Percentiles rank a stretch among this genome's conserved stretches.
These are phyloP conservation scores for Cutaneotrichosporon mucoides DNA, from an alignment of 1,284 basidiomycete species.

Conservation along the genomic window DNA sequence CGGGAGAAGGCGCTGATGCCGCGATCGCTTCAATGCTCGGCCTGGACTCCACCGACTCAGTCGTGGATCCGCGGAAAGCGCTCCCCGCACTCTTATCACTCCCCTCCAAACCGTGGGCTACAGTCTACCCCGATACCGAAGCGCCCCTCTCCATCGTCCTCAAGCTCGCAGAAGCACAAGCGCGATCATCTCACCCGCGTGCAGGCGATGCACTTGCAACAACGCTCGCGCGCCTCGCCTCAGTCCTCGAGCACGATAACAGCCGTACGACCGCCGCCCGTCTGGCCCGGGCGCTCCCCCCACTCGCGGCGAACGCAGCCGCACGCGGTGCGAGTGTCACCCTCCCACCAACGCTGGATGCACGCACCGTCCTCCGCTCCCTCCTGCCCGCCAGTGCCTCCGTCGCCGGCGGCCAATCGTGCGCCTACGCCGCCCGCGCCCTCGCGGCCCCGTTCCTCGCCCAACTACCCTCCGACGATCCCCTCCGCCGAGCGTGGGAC, in stretches of 20 bases:
- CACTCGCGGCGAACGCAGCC: slow-evolving; percentile 5
- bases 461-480: background rate
- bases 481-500: slow-evolving; percentile 2
- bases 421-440: background rate
- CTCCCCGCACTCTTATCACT: background rate
- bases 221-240: background rate
- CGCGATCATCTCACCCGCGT: slow-evolving; percentile 1
- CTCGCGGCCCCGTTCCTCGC: slow-evolving; percentile 7
- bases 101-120: background rate
- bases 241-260: background rate
- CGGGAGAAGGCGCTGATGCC: background rate
- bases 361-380: slow-evolving; percentile 2
- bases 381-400: slow-evolving; percentile 1
- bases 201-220: slow-evolving; percentile 4
- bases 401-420: background rate
- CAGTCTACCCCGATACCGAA: slow-evolving; percentile 1
- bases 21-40: slow-evolving; percentile 8
- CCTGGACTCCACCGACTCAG: background rate
- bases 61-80: background rate
- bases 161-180: slow-evolving; percentile 6
- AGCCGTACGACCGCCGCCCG: background rate
- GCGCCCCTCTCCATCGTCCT: background rate
- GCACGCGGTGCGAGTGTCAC: slow-evolving; percentile 2
- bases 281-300: slow-evolving; percentile 9
- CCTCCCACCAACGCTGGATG: slow-evolving; percentile 6